A percentile compares a stretch with the other conserved stretches of the same genome.
Conservation (phyloP, 106 monocot species). For the Dioscorea zingiberensis region DNA sequence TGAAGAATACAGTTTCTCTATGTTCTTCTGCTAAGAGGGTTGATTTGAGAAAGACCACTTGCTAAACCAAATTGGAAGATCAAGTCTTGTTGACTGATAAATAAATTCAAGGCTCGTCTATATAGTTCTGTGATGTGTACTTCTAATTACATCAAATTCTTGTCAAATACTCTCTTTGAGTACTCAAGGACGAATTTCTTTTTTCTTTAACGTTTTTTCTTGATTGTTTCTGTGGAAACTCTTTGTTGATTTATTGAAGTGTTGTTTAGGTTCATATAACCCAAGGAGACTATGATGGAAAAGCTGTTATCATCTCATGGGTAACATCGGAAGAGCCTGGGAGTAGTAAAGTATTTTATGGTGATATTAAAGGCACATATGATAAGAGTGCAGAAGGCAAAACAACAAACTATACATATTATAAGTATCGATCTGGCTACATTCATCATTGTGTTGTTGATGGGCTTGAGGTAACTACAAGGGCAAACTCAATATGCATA, state of each 20-base stretch:
- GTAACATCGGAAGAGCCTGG: conserved; percentile 71
- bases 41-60: too few relatives aligned
- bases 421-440: conserved; percentile 79
- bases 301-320: conserved; percentile 93
- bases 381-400: conserved; percentile 54
- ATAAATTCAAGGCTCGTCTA: too few relatives aligned
- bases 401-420: conserved; percentile 76
- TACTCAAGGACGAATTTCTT: too few relatives aligned
- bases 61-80: too few relatives aligned
- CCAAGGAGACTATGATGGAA: conserved; percentile 98
- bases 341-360: conserved; percentile 60
- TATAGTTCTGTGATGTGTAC: too few relatives aligned
- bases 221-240: background rate
- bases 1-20: background rate
- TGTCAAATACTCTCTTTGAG: too few relatives aligned
- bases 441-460: conserved; percentile 91
- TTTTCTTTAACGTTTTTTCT: too few relatives aligned
- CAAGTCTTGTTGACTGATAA: too few relatives aligned
- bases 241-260: conserved; percentile 4
- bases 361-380: conserved; percentile 40
- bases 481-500: too few relatives aligned
- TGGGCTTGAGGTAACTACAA: conserved; percentile 54
- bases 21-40: too few relatives aligned
- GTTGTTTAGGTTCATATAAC: conserved; percentile 79
- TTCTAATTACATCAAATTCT: too few relatives aligned